Evolutionary conservation across 768 basidiomycete genomes (phyloP).

Genomic region (Russula sp.): DNA sequence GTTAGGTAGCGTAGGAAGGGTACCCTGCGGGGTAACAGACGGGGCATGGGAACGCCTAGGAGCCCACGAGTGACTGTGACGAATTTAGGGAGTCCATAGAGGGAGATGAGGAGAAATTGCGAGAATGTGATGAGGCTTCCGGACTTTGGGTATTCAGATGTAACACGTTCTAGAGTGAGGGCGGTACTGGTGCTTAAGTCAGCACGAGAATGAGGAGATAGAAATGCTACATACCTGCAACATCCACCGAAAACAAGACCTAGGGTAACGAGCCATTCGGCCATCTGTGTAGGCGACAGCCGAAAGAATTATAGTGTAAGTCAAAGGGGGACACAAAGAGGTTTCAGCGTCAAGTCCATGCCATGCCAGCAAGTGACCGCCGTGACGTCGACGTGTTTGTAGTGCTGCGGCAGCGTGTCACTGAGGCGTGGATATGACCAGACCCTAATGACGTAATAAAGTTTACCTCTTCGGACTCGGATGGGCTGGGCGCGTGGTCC

Average conservation of each 20-base stretch:
- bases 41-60: conserved; percentile 32
- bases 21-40: conserved; percentile 56
- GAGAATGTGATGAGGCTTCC: conserved; percentile 84
- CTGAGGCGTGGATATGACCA: background rate
- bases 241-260: conserved; percentile 85
- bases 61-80: conserved; percentile 28
- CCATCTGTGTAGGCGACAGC: background rate
- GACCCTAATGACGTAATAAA: background rate
- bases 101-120: conserved; percentile 74
- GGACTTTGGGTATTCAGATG: conserved; percentile 56
- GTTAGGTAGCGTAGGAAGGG: conserved; percentile 67
- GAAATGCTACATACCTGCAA: conserved; percentile 51
- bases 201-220: background rate
- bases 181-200: conserved; percentile 51
- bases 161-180: conserved; percentile 68
- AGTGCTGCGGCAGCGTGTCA: background rate
- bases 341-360: background rate
- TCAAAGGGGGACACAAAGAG: background rate
- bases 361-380: background rate
- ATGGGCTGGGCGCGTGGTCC: no score
- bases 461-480: background rate
- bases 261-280: conserved; percentile 58
- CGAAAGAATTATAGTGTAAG: background rate
- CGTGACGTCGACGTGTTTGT: background rate
- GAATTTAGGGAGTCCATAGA: conserved; percentile 66